Conservation (phyloP, 768 basidiomycete species). For the Serendipita sp. region DNA sequence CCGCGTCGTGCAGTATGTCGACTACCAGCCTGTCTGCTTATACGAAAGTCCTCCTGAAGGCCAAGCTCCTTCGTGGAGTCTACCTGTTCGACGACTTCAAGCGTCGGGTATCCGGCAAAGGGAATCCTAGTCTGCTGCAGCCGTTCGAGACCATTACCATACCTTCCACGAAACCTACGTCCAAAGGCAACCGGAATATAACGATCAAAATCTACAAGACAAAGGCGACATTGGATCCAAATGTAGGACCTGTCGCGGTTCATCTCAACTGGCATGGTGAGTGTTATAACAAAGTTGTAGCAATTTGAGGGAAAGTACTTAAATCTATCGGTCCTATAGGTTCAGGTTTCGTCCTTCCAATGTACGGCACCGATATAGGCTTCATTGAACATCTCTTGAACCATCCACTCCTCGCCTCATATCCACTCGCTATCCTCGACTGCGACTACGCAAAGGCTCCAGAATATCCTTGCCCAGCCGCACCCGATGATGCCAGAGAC, state of each 20-base stretch:
- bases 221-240: not conserved
- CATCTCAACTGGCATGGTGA: not conserved
- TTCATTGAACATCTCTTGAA: not conserved
- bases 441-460: not conserved
- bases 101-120: not conserved
- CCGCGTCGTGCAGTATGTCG: not conserved
- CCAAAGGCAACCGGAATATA: not conserved
- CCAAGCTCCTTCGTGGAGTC: not conserved
- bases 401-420: not conserved
- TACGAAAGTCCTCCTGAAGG: not conserved
- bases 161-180: not conserved
- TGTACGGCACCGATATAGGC: not conserved
- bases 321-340: not conserved
- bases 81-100: not conserved
- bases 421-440: not conserved
- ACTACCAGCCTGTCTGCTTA: not conserved
- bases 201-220: not conserved
- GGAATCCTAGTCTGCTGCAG: not conserved
- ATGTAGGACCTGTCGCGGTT: not conserved
- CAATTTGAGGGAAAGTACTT: not conserved
- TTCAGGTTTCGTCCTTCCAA: not conserved
- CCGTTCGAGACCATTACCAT: not conserved
- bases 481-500: not conserved
- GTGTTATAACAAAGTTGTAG: not conserved
- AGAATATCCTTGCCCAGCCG: not conserved